These are phyloP conservation scores for Sclerotinia trifoliorum DNA, from an alignment of 2,329 filamentous ascomycete species.

Conservation along the genomic window DNA sequence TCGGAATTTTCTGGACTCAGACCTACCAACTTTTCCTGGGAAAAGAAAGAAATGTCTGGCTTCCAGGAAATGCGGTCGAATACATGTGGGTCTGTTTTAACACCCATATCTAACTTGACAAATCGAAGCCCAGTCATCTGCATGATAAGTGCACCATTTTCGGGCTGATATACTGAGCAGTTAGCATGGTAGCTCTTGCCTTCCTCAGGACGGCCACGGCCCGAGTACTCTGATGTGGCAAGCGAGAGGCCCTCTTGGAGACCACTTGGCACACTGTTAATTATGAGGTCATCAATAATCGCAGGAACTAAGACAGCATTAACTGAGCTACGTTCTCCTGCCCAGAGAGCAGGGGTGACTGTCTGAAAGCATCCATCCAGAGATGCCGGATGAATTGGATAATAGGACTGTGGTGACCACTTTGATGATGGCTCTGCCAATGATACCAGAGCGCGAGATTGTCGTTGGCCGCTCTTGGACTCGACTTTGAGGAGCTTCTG, in stretches of 20 bases:
- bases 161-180: constrained; percentile 27
- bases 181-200: constrained; percentile 22
- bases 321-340: constrained; percentile 28
- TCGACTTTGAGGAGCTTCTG: constrained; percentile 4
- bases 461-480: constrained; percentile 15
- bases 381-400: constrained; percentile 40
- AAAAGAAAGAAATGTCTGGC: constrained; percentile 21
- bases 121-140: constrained; percentile 31
- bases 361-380: constrained; percentile 40
- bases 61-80: constrained; percentile 2
- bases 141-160: constrained; percentile 30
- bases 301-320: constrained; percentile 30
- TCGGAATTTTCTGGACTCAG: neutral
- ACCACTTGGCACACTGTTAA: constrained; percentile 27
- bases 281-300: constrained; percentile 29
- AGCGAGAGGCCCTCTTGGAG: constrained; percentile 19
- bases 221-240: constrained; percentile 21
- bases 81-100: constrained; percentile 16
- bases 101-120: constrained; percentile 21
- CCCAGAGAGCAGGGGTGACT: constrained; percentile 29
- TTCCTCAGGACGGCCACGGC: constrained; percentile 21
- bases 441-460: neutral
- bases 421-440: constrained; percentile 18
- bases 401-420: constrained; percentile 35
- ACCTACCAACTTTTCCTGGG: constrained; percentile 11